Base-by-base conservation (phyloP, 164 flowering plant genomes). In the Berberis vulgaris region DNA sequence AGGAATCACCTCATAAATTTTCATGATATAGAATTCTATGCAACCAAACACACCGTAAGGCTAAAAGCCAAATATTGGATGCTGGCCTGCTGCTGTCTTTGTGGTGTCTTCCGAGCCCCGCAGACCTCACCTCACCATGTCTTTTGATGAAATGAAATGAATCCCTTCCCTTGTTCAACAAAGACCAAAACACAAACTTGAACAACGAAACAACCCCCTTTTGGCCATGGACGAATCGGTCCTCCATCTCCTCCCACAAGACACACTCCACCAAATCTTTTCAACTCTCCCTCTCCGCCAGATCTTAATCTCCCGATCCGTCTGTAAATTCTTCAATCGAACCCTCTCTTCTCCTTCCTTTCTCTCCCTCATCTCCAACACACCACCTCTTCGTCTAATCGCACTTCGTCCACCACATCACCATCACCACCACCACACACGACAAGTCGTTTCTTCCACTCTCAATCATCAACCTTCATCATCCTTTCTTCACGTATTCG, bases 181-280 rank as follows among this genome's bases (percentile, higher is more conserved):
- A 26, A 26, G 26, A 26, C 26, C 26, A 26, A 26, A 26, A 26
- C 26, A 26, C 26, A 26, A 26, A 26, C 26, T 26, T 26, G 26
- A 26, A 26, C 26, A 26, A 26, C 26, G 26, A 26, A 26, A 0
- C 26, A 26, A 26, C 26, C 26, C 0, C 26, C 26, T 26, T 26
- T 26, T 26, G 26, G 26, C 26, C 26, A 69, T 65, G 69, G 73
- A 70, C 2, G 41, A 66, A 12, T 65, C 79, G 0, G 83, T 82
- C 44, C 74, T 91, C 67, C 72, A 72, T 72, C 71, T 38, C 26
- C 84, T 92, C 5, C 87, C 96, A 0, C 80, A 73, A 26, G 98
- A 92, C 78, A 76, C 84, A 0, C 85, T 92, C 71, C 81, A 82
- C 71, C 85, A 77, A 63, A 88, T 92, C 78, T 86, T 92, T 85